phyloP scores from a whole-genome alignment of 1,284 basidiomycete genomes.

The Microstroma glucosiphilum region DNA sequence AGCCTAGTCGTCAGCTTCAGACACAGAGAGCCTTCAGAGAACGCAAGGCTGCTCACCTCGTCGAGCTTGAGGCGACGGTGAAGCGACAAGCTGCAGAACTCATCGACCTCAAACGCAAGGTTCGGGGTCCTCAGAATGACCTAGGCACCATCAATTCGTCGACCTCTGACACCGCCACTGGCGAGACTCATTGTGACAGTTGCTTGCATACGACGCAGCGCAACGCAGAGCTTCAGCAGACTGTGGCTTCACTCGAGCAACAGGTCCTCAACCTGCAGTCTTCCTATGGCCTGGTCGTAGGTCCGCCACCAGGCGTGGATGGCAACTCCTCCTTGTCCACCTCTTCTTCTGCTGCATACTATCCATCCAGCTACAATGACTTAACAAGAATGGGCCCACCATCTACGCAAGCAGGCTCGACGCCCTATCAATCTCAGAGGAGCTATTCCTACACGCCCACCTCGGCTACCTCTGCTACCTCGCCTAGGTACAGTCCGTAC shows the following conservation, averaged over 20 bases:
- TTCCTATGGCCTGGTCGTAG: too few species aligned
- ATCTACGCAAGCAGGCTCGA: too few species aligned
- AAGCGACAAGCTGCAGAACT: constrained; percentile 21
- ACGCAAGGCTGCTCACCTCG: constrained; percentile 30
- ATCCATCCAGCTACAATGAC: too few species aligned
- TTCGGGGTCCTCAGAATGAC: background rate
- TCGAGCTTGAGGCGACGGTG: constrained; percentile 20
- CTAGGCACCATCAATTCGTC: background rate
- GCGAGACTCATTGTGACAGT: background rate
- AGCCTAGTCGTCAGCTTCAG: constrained; percentile 29
- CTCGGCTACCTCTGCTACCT: too few species aligned
- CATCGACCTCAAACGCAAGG: constrained; percentile 10
- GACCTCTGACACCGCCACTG: too few species aligned
- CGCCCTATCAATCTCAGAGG: too few species aligned
- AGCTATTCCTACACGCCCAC: too few species aligned
- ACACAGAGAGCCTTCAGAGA: constrained; percentile 33
- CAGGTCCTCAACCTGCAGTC: constrained; percentile 1
- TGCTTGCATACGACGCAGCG: background rate
- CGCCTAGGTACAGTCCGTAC: too few species aligned
- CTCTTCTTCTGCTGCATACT: too few species aligned
- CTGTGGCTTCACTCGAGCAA: background rate
- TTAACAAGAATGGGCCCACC: too few species aligned
- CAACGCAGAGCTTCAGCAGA: background rate
- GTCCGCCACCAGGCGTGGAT: too few species aligned
- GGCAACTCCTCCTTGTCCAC: too few species aligned